phyloP scores from a whole-genome alignment of 345 rosid genomes.

The Ceriops zippeliana region DNA sequence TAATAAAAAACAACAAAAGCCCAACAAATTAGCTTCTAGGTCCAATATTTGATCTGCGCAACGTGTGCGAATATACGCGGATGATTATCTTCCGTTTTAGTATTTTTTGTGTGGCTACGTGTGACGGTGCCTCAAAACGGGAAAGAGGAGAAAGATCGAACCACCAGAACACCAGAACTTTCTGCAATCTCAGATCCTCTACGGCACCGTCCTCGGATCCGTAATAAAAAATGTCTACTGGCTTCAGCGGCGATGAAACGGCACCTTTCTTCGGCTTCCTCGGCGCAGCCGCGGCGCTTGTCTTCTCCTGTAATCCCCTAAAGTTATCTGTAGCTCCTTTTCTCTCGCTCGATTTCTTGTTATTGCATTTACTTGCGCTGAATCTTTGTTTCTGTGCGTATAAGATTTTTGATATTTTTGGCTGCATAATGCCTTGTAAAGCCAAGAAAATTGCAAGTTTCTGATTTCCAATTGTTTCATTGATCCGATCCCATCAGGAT shows the following conservation, averaged over 20 bases:
- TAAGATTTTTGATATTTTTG: not conserved
- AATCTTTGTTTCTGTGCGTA: not conserved
- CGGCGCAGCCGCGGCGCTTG: conserved; percentile 88
- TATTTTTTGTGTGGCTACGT: not conserved
- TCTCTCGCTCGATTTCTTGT: not conserved
- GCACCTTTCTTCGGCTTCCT: conserved; percentile 92
- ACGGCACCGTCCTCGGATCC: conserved; percentile 15
- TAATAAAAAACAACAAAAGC: too few relatives aligned
- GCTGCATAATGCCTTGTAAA: not conserved
- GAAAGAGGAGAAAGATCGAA: not conserved
- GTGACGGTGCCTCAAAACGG: not conserved
- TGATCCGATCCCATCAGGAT: conserved; percentile 1
- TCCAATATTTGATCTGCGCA: too few relatives aligned
- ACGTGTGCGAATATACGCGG: not conserved
- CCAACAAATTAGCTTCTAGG: too few relatives aligned
- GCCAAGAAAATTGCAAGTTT: not conserved
- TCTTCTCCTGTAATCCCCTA: conserved; percentile 59
- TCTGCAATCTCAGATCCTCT: conserved; percentile 30
- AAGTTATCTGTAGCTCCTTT: not conserved
- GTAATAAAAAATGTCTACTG: conserved; percentile 41
- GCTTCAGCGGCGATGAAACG: conserved; percentile 78
- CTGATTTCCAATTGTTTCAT: not conserved
- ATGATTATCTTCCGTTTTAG: not conserved
- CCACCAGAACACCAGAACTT: not conserved
- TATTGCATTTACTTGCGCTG: not conserved